Percentiles rank a stretch among this genome's conserved stretches.
These are phyloP conservation scores for Tillandsia fasciculata DNA, from an alignment of 176 grass and related monocot genomes.

Conservation along the genomic window DNA sequence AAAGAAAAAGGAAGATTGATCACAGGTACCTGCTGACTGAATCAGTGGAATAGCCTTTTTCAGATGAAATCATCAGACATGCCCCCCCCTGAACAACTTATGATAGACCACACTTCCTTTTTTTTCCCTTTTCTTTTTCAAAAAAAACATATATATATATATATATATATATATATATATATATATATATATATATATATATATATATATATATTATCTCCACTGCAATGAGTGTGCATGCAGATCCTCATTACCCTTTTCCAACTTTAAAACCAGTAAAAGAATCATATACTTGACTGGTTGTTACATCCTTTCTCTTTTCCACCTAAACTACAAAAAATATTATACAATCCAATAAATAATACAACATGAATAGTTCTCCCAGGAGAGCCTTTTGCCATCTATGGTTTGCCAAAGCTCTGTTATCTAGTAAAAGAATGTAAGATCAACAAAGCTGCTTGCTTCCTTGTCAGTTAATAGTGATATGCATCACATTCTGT, in stretches of 20 bases:
- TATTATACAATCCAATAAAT: neutral
- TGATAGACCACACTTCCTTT: neutral
- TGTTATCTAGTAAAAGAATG: neutral
- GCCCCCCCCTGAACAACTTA: neutral
- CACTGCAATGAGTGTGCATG: neutral
- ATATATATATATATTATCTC: neutral
- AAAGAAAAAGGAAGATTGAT: neutral
- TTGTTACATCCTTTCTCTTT: neutral
- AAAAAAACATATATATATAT: no score
- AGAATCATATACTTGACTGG: neutral
- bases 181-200: no score
- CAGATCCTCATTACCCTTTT: neutral
- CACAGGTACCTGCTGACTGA: neutral
- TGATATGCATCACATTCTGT: neutral
- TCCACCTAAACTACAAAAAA: neutral
- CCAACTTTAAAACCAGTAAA: neutral
- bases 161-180: no score
- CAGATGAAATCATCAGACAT: neutral
- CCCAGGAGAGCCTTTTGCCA: neutral
- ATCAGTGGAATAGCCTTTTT: slow-evolving; percentile 1
- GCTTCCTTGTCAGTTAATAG: neutral
- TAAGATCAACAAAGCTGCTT: neutral
- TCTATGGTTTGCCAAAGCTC: slow-evolving; percentile 1
- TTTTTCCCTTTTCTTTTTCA: no score
- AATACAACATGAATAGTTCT: neutral